A percentile compares a stretch with the other conserved stretches of the same genome.
phyloP scores from a whole-genome alignment of 2,329 filamentous ascomycete genomes.

The Monosporascus ibericus region DNA sequence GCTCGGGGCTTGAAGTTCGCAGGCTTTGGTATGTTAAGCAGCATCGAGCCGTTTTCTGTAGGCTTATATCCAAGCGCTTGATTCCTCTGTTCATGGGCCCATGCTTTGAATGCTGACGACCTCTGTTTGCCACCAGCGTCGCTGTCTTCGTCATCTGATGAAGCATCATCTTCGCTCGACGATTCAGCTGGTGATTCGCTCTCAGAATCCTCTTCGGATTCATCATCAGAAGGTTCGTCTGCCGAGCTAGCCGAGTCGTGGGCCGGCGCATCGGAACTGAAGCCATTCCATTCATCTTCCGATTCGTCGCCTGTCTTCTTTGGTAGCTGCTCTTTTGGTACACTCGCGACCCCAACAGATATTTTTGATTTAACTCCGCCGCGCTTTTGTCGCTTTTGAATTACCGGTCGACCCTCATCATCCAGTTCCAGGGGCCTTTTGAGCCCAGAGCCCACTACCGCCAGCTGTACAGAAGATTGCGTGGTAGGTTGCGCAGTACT shows the following conservation, averaged over 20 bases:
- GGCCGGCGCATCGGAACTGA: constrained; percentile 41
- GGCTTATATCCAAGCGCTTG: constrained; percentile 65
- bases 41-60: constrained; percentile 33
- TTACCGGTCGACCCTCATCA: constrained; percentile 70
- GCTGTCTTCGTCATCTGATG: constrained; percentile 24
- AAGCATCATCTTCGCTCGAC: constrained; percentile 26
- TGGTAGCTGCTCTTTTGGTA: constrained; percentile 12
- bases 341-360: constrained; percentile 32
- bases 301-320: constrained; percentile 12
- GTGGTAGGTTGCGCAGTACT: constrained; percentile 1
- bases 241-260: constrained; percentile 15
- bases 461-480: constrained; percentile 1
- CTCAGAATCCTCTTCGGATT: constrained; percentile 10
- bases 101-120: constrained; percentile 78
- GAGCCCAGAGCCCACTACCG: constrained; percentile 63
- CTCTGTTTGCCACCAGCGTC: constrained; percentile 30
- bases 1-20: constrained; percentile 61
- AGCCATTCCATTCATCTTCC: constrained; percentile 56
- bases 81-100: constrained; percentile 84
- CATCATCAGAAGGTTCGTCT: constrained; percentile 8
- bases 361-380: constrained; percentile 53
- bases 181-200: constrained; percentile 21
- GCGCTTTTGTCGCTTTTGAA: constrained; percentile 75
- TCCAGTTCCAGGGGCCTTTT: constrained; percentile 82
- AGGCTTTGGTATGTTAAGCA: constrained; percentile 48